Conservation (phyloP, 1,139 yeast genomes). For the Casaregolazyma lundiana region DNA sequence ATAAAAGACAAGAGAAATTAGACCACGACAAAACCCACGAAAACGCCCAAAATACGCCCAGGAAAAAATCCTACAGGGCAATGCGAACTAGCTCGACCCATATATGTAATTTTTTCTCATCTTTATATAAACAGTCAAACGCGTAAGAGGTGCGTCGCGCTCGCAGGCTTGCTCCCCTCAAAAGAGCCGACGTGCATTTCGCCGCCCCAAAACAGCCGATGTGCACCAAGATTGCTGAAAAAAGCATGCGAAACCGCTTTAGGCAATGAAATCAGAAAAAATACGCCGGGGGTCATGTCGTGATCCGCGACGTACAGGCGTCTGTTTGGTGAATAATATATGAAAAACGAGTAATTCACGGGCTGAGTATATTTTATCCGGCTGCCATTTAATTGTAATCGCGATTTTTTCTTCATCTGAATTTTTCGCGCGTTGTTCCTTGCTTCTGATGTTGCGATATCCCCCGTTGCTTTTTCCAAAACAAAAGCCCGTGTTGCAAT, state of each 20-base stretch:
- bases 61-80: neutral
- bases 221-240: neutral
- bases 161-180: too few species aligned
- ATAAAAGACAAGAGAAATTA: conserved; percentile 6
- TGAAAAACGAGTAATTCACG: too few species aligned
- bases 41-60: neutral
- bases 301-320: too few species aligned
- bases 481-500: too few species aligned
- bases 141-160: neutral
- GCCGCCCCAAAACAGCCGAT: neutral
- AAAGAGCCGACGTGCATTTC: neutral
- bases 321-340: too few species aligned
- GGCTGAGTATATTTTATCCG: too few species aligned
- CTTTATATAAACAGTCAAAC: neutral
- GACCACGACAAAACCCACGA: neutral
- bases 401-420: too few species aligned
- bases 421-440: too few species aligned
- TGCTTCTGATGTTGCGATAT: too few species aligned
- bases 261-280: neutral
- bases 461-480: too few species aligned
- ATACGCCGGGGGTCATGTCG: neutral
- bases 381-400: too few species aligned
- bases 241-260: neutral
- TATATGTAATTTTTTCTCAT: neutral
- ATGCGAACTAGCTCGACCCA: neutral